Conservation (phyloP, 2,329 filamentous ascomycete species). For the Aspergillus spinulosporus region DNA sequence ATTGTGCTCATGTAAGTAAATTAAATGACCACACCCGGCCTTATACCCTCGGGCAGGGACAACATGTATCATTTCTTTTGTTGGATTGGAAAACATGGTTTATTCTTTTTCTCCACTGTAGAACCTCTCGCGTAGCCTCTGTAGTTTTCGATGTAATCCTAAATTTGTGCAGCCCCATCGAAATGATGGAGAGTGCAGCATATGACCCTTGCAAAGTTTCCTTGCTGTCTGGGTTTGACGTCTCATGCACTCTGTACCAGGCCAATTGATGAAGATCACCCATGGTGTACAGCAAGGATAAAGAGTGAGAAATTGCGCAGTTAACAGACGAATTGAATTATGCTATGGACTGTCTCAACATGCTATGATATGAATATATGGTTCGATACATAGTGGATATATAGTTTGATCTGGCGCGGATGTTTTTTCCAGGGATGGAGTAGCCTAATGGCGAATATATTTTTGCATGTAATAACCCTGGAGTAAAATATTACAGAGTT, state of each 20-base stretch:
- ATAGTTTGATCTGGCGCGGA: background rate
- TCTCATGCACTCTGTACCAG: too few species aligned
- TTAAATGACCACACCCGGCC: conserved; percentile 40
- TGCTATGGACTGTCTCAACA: background rate
- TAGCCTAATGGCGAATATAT: background rate
- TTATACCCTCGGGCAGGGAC: conserved; percentile 35
- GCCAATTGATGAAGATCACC: too few species aligned
- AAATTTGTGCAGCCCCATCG: too few species aligned
- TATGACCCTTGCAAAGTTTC: too few species aligned
- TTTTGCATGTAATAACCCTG: background rate
- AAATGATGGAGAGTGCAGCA: too few species aligned
- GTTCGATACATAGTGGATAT: background rate
- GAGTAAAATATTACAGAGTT: conserved; percentile 31
- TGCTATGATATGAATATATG: background rate
- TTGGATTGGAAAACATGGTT: conserved; percentile 19
- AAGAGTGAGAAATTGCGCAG: background rate
- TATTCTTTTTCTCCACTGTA: background rate
- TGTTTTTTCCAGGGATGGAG: background rate
- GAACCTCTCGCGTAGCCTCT: background rate
- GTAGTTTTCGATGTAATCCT: background rate
- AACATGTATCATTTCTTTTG: conserved; percentile 34
- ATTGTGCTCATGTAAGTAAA: conserved; percentile 42
- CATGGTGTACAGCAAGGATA: background rate
- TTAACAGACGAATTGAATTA: background rate
- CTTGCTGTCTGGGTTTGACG: too few species aligned